Evolutionary conservation across 2,329 filamentous ascomycete species (phyloP), one percentile per base, ranked within the genome.

Genomic region (Colletotrichum kahawae): DNA sequence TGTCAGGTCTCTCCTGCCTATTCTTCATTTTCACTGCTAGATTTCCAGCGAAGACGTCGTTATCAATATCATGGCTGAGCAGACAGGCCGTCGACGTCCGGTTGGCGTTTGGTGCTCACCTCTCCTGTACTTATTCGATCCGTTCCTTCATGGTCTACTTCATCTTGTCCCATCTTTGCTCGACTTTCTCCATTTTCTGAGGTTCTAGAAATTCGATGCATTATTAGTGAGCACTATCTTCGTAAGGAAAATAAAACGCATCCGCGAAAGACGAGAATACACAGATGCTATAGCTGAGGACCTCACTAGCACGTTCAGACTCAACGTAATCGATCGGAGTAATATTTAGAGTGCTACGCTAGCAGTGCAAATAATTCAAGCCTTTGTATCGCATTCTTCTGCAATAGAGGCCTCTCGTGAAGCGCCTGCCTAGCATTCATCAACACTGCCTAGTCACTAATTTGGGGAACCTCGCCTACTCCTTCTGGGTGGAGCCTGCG

Each of bases 111-210:
- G 4, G 18, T 43, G 36, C 16, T 10, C 8, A 43, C 6, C 9
- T n/a, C 9, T 2, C 0, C 0, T 43, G 9, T 43, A 0, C n/a
- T 18, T 43, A 1, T n/a, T 6, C 10, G 9, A 4, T n/a, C 5
- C 0, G 0, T 43, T 10, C 0, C 3, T n/a, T 43, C 2, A 10
- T 43, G 0, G 3, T n/a, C 38, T 43, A 43, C 2, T n/a, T 0
- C 0, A 0, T 43, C 5, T 43, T n/a, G 3, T n/a, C 5, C 0
- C 18, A 12, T n/a, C 8, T 3, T n/a, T n/a, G 0, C 38, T n/a
- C 9, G 3, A 1, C 9, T 48, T 48, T 48, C 9, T 48, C n/a
- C n/a, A 21, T 51, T 7, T 12, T 48, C 38, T 2, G 0, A 18
- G n/a, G 5, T 21, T 51, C 3, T 51, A 13, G 3, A 13, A 2